phyloP scores from a whole-genome alignment of 2,329 filamentous ascomycete species.

The Sphaerulina vaccinii region DNA sequence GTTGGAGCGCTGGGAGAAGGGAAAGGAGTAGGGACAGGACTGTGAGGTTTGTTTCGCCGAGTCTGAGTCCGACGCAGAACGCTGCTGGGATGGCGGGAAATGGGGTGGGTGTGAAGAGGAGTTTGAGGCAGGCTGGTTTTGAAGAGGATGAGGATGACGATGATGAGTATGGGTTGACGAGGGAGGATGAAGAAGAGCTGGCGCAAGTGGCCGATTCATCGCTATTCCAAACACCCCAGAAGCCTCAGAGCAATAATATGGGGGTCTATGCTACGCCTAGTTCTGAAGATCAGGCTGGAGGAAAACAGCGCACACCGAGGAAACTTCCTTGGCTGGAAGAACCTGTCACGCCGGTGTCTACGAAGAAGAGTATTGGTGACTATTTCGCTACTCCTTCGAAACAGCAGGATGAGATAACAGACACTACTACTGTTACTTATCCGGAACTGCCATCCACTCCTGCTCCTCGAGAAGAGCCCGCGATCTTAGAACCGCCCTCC shows the following conservation, averaged over 20 bases:
- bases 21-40: too few relatives aligned
- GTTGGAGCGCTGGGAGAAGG: slow-evolving; percentile 30
- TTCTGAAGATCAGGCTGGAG: slow-evolving; percentile 20
- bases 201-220: slow-evolving; percentile 26
- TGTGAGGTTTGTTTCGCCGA: slow-evolving; percentile 5
- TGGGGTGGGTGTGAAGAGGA: slow-evolving; percentile 35
- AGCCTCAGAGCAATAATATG: slow-evolving; percentile 37
- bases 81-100: too few relatives aligned
- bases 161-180: slow-evolving; percentile 38
- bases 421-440: too few relatives aligned
- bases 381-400: slow-evolving; percentile 33
- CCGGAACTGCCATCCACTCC: not conserved
- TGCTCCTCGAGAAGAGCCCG: slow-evolving; percentile 1
- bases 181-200: slow-evolving; percentile 38
- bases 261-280: slow-evolving; percentile 41
- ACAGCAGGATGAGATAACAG: not conserved
- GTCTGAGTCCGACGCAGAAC: slow-evolving; percentile 22
- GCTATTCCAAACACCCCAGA: slow-evolving; percentile 43
- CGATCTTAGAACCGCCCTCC: slow-evolving; percentile 10
- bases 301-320: slow-evolving; percentile 30
- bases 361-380: slow-evolving; percentile 23
- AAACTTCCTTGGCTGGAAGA: slow-evolving; percentile 43
- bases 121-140: slow-evolving; percentile 24
- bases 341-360: slow-evolving; percentile 31
- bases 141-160: slow-evolving; percentile 24